phyloP scores from a whole-genome alignment of 495 filamentous ascomycete genomes.

The Trichoderma gamsii region DNA sequence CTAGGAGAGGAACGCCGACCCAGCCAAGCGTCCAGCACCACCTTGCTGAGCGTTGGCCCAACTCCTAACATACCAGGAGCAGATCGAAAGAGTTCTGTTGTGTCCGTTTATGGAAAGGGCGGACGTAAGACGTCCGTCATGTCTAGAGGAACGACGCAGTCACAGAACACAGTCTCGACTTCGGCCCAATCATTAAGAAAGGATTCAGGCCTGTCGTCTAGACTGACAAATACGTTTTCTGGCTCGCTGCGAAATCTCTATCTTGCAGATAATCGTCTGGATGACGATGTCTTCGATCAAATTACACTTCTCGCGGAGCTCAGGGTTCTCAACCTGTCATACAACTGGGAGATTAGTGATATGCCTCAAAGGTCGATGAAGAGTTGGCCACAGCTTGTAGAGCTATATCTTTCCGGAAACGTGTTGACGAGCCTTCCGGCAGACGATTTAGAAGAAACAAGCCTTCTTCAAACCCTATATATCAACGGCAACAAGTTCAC shows the following conservation, averaged over 20 bases:
- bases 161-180: slow-evolving; percentile 38
- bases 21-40: slow-evolving; percentile 69
- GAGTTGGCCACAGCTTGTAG: slow-evolving; percentile 79
- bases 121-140: slow-evolving; percentile 80
- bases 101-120: slow-evolving; percentile 67
- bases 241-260: slow-evolving; percentile 75
- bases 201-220: slow-evolving; percentile 74
- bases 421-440: slow-evolving; percentile 85
- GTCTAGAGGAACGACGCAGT: slow-evolving; percentile 49
- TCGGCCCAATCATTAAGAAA: slow-evolving; percentile 62
- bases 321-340: slow-evolving; percentile 85
- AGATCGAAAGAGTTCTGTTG: slow-evolving; percentile 71
- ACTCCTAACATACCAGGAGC: slow-evolving; percentile 55
- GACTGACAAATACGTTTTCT: slow-evolving; percentile 75
- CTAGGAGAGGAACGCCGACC: slow-evolving; percentile 68
- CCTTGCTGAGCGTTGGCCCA: slow-evolving; percentile 64
- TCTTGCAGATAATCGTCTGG: slow-evolving; percentile 87
- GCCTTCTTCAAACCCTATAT: slow-evolving; percentile 78
- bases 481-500: slow-evolving; percentile 98
- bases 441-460: slow-evolving; percentile 87
- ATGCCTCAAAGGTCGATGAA: slow-evolving; percentile 82
- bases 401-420: slow-evolving; percentile 94
- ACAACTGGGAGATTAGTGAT: slow-evolving; percentile 80
- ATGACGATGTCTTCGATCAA: slow-evolving; percentile 91
- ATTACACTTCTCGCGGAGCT: slow-evolving; percentile 76